These are phyloP conservation scores for Scedosporium aurantiacum DNA, from an alignment of 2,329 filamentous ascomycete species.

Conservation along the genomic window DNA sequence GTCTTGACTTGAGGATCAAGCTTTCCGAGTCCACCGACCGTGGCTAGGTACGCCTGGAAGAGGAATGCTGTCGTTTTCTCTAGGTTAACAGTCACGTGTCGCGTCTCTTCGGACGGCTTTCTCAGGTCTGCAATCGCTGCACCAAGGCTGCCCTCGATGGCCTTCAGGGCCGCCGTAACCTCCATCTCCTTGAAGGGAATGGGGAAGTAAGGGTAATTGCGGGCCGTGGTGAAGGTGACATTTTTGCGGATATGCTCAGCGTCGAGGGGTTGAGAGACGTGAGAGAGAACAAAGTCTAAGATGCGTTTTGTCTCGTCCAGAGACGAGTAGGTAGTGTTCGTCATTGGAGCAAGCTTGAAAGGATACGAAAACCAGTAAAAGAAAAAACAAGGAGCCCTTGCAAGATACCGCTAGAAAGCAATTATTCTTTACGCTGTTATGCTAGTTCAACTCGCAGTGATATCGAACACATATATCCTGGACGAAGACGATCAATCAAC, in stretches of 20 bases:
- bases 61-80: conserved; percentile 26
- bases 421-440: no score
- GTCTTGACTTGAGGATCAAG: conserved; percentile 18
- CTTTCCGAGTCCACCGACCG: conserved; percentile 26
- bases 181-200: conserved; percentile 38
- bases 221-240: conserved; percentile 22
- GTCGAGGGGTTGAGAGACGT: no score
- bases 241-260: not conserved
- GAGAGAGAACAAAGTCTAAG: no score
- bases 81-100: conserved; percentile 19
- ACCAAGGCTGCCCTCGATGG: conserved; percentile 26
- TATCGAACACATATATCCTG: no score
- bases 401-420: no score
- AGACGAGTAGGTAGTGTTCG: no score
- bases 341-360: no score
- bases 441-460: no score
- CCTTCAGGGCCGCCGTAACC: conserved; percentile 30
- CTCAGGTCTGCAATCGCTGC: conserved; percentile 19
- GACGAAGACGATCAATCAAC: no score
- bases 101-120: conserved; percentile 7
- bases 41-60: conserved; percentile 20
- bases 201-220: conserved; percentile 30
- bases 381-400: no score
- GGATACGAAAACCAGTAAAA: no score
- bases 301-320: no score